Evolutionary conservation across 2,329 filamentous ascomycete genomes (phyloP).

Genomic region (Hirsutella minnesotensis): DNA sequence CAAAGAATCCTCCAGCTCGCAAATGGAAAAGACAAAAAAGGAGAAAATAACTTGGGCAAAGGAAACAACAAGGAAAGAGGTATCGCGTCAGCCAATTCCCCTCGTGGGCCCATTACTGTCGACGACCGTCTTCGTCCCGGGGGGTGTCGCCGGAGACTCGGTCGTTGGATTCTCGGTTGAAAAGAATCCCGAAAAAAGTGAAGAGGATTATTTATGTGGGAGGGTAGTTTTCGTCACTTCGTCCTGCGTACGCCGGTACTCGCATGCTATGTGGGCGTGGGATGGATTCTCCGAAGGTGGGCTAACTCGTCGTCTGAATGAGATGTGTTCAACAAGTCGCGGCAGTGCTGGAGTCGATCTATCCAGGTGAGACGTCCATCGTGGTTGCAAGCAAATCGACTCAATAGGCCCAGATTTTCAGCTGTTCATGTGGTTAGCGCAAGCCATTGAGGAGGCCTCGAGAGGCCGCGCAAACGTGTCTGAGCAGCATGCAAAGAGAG

Average conservation of each 20-base stretch:
- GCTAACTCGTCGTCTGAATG: slow-evolving; percentile 19
- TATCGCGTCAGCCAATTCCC: slow-evolving; percentile 21
- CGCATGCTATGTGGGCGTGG: slow-evolving; percentile 19
- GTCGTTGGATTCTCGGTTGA: slow-evolving; percentile 8
- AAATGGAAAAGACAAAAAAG: slow-evolving; percentile 9
- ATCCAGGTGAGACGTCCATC: slow-evolving; percentile 16
- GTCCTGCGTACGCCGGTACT: slow-evolving; percentile 25
- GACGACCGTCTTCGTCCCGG: slow-evolving; percentile 12
- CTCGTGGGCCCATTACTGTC: slow-evolving; percentile 12
- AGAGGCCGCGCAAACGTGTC: neutral
- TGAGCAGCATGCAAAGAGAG: neutral
- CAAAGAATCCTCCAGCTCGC: slow-evolving; percentile 19
- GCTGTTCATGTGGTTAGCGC: slow-evolving; percentile 33
- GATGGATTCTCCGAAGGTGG: slow-evolving; percentile 15
- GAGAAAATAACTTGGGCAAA: slow-evolving; percentile 6
- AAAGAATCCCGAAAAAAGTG: slow-evolving; percentile 4
- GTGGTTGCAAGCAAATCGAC: slow-evolving; percentile 10
- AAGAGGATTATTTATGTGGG: slow-evolving; percentile 13
- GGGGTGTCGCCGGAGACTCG: slow-evolving; percentile 11
- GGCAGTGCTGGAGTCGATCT: slow-evolving; percentile 16
- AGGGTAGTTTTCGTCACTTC: slow-evolving; percentile 26
- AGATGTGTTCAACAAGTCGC: slow-evolving; percentile 15
- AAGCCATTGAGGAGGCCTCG: neutral
- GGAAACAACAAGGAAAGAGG: slow-evolving; percentile 17
- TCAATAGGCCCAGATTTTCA: slow-evolving; percentile 83